Evolutionary conservation across 257 asterid species (phyloP).

Genomic region (Eucommia ulmoides): DNA sequence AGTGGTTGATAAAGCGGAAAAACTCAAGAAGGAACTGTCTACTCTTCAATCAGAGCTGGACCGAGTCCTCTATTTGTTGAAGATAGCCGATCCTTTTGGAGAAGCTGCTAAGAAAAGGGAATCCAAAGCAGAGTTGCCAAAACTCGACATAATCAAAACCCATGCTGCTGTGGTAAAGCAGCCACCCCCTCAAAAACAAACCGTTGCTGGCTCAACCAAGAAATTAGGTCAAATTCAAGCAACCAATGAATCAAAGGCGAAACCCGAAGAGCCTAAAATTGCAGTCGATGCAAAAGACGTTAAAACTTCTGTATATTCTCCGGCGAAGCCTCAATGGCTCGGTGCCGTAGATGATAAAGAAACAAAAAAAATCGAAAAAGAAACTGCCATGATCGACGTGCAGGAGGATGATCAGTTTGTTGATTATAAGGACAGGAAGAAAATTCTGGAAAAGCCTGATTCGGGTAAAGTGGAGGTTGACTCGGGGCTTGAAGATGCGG

Average conservation of each 20-base stretch:
- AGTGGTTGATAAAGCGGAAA: constrained; percentile 56
- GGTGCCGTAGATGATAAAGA: constrained; percentile 64
- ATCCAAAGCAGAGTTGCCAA: constrained; percentile 30
- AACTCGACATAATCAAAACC: constrained; percentile 6
- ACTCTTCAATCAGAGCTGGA: constrained; percentile 71
- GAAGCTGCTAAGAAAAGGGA: constrained; percentile 72
- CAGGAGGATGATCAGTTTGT: constrained; percentile 67
- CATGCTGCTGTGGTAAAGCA: constrained; percentile 16
- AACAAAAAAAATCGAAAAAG: constrained; percentile 34
- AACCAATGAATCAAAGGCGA: constrained; percentile 28
- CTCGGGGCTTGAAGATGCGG: constrained; percentile 64
- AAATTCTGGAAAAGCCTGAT: constrained; percentile 32
- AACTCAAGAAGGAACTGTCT: constrained; percentile 45
- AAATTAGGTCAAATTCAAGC: constrained; percentile 17
- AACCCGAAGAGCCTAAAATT: constrained; percentile 20
- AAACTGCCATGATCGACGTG: constrained; percentile 15
- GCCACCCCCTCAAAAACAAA: constrained; percentile 20
- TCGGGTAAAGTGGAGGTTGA: constrained; percentile 14
- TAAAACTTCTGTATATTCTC: constrained; percentile 25
- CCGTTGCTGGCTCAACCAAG: constrained; percentile 16
- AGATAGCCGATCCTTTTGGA: constrained; percentile 87
- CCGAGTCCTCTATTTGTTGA: constrained; percentile 75
- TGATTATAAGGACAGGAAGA: constrained; percentile 67
- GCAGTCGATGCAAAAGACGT: constrained; percentile 19
- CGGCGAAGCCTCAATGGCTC: constrained; percentile 87